Conservation (phyloP, 768 basidiomycete genomes). For the Gloeostereum incarnatum region DNA sequence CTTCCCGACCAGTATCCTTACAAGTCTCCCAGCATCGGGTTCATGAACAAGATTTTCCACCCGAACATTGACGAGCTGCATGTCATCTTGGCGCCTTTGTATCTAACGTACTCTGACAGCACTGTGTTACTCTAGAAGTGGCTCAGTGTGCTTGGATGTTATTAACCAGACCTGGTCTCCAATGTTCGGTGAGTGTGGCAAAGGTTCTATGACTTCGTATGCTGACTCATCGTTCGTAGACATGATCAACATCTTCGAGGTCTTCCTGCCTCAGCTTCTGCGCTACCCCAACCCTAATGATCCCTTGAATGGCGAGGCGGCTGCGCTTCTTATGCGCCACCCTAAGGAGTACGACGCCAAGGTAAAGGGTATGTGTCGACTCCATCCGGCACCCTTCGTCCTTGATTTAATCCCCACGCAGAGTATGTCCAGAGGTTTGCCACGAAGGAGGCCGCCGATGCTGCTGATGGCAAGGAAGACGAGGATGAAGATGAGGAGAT, state of each 20-base stretch:
- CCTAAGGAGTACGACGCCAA: slow-evolving; percentile 92
- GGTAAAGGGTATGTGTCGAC: slow-evolving; percentile 64
- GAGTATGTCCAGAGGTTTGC: slow-evolving; percentile 97
- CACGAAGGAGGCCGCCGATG: slow-evolving; percentile 83
- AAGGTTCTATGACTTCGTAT: background rate
- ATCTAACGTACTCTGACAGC: slow-evolving; percentile 6
- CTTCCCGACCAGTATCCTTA: slow-evolving; percentile 97
- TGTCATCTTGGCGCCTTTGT: slow-evolving; percentile 21
- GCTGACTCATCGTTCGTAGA: slow-evolving; percentile 36
- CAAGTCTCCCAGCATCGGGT: slow-evolving; percentile 98
- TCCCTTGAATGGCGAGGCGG: slow-evolving; percentile 96
- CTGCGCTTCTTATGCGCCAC: slow-evolving; percentile 94
- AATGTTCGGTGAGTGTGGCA: slow-evolving; percentile 79
- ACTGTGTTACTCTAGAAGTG: slow-evolving; percentile 50
- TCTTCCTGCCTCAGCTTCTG: slow-evolving; percentile 92
- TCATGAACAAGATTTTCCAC: slow-evolving; percentile 99
- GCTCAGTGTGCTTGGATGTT: slow-evolving; percentile 96
- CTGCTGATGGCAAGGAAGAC: slow-evolving; percentile 48
- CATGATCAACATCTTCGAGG: slow-evolving; percentile 99
- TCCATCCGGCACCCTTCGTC: slow-evolving; percentile 1
- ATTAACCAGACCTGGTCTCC: slow-evolving; percentile 99
- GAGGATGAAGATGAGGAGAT: slow-evolving; percentile 78
- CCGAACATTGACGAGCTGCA: slow-evolving; percentile 99
- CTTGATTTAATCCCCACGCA: slow-evolving; percentile 17
- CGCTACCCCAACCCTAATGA: slow-evolving; percentile 99